Percentiles rank a stretch among this genome's conserved stretches.
Evolutionary conservation across 352 stramenopile species (phyloP).

Genomic region (Pythium oligandrum): DNA sequence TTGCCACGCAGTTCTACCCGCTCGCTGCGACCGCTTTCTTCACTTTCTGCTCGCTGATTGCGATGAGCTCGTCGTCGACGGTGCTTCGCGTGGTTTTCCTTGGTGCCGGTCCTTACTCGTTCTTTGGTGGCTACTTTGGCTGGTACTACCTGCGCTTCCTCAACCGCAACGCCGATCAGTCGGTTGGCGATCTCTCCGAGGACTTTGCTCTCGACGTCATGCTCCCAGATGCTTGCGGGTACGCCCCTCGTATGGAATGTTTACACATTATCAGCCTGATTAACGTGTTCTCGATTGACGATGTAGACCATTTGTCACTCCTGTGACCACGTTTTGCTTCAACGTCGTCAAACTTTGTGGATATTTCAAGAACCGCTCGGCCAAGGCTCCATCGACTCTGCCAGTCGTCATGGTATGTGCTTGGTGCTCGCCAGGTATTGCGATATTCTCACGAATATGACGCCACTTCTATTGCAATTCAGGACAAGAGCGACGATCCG

Average conservation of each 20-base stretch:
- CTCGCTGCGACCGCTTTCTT: slow-evolving; percentile 48
- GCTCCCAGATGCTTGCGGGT: slow-evolving; percentile 68
- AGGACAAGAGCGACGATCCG: slow-evolving; percentile 32
- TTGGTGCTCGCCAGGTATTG: neutral
- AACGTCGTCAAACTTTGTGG: slow-evolving; percentile 81
- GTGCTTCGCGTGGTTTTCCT: slow-evolving; percentile 47
- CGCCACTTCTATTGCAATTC: neutral
- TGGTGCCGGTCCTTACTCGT: slow-evolving; percentile 66
- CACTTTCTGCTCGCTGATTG: slow-evolving; percentile 38
- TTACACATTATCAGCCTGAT: neutral
- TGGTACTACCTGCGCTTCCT: slow-evolving; percentile 87
- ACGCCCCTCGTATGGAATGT: slow-evolving; percentile 13
- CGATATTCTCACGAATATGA: too few species aligned
- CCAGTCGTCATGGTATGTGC: slow-evolving; percentile 52
- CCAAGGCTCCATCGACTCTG: slow-evolving; percentile 53
- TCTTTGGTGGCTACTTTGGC: slow-evolving; percentile 72
- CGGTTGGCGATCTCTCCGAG: slow-evolving; percentile 69
- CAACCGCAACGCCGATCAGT: slow-evolving; percentile 69
- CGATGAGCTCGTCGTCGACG: slow-evolving; percentile 26
- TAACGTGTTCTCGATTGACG: neutral
- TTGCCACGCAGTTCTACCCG: slow-evolving; percentile 54
- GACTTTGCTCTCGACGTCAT: slow-evolving; percentile 71
- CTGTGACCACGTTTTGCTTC: slow-evolving; percentile 75
- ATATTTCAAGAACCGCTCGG: slow-evolving; percentile 75
- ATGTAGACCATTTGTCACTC: slow-evolving; percentile 47